A percentile compares a stretch with the other conserved stretches of the same genome.
Conservation (phyloP, 257 asterid genomes). For the Solanum sitiens region DNA sequence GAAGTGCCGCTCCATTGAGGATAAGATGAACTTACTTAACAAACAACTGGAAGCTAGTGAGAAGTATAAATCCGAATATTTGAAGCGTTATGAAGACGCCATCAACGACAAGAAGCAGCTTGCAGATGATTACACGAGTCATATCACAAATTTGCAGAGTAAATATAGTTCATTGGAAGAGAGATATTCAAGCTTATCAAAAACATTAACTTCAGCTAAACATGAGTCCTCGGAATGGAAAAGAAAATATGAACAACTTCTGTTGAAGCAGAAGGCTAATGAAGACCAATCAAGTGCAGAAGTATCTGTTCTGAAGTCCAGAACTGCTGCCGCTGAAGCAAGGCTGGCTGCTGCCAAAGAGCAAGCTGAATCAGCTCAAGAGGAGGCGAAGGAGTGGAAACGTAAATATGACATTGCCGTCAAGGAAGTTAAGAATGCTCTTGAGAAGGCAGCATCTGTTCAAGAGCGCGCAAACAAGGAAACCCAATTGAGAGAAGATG, state of each 20-base stretch:
- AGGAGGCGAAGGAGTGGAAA: constrained; percentile 97
- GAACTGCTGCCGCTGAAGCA: constrained; percentile 93
- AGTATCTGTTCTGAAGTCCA: constrained; percentile 68
- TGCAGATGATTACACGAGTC: constrained; percentile 61
- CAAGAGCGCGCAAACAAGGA: constrained; percentile 81
- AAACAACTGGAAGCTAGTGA: constrained; percentile 87
- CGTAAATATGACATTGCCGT: constrained; percentile 83
- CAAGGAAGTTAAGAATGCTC: constrained; percentile 74
- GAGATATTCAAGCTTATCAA: constrained; percentile 64
- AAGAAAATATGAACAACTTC: constrained; percentile 70
- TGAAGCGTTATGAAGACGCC: constrained; percentile 88
- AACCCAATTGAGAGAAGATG: constrained; percentile 75
- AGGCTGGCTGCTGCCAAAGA: constrained; percentile 93
- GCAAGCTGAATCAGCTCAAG: constrained; percentile 81
- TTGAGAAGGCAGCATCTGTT: constrained; percentile 80
- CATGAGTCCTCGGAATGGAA: constrained; percentile 79
- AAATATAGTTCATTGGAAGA: constrained; percentile 78
- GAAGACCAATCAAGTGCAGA: constrained; percentile 74
- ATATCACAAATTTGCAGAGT: constrained; percentile 70
- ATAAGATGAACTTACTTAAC: constrained; percentile 62
- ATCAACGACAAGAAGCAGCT: constrained; percentile 73
- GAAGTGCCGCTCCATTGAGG: constrained; percentile 76
- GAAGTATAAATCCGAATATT: constrained; percentile 76
- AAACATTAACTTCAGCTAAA: constrained; percentile 43
- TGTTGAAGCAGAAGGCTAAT: constrained; percentile 63